phyloP scores from a whole-genome alignment of 2,329 filamentous ascomycete species.

The Neofusicoccum sp. region DNA sequence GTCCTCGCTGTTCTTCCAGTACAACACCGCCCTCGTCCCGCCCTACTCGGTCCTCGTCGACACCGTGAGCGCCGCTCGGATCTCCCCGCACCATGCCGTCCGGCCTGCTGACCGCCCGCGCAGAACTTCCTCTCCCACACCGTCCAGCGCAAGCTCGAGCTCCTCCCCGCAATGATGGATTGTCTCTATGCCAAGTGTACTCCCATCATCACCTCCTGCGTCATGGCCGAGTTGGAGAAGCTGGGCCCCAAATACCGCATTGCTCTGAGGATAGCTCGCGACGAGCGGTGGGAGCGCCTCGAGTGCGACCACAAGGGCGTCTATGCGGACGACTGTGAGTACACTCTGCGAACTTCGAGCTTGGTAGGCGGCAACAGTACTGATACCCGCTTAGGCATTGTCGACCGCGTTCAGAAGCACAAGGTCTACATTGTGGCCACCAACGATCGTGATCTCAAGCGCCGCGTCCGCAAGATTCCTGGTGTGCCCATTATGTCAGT shows the following conservation, averaged over 20 bases:
- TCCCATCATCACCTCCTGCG: constrained; percentile 82
- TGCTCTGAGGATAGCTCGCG: constrained; percentile 80
- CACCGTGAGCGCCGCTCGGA: constrained; percentile 49
- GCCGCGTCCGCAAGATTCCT: constrained; percentile 80
- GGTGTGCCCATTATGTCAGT: constrained; percentile 79
- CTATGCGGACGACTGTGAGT: constrained; percentile 79
- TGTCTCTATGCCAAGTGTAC: constrained; percentile 89
- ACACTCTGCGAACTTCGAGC: not conserved
- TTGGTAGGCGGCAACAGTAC: not conserved
- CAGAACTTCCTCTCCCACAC: constrained; percentile 85
- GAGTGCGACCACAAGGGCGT: constrained; percentile 89
- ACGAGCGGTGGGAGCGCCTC: constrained; percentile 84
- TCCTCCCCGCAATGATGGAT: constrained; percentile 91
- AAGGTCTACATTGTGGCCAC: constrained; percentile 53
- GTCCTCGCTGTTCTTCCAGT: constrained; percentile 53
- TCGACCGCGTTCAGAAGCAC: constrained; percentile 49
- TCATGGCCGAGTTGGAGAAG: constrained; percentile 84
- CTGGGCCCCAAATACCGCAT: constrained; percentile 85
- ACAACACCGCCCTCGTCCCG: constrained; percentile 80
- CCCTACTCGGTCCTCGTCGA: constrained; percentile 82
- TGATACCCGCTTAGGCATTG: constrained; percentile 27
- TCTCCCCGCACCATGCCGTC: not conserved
- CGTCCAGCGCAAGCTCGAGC: constrained; percentile 84
- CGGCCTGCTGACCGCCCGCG: constrained; percentile 33
- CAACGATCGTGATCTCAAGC: constrained; percentile 68